Percentiles rank a stretch among this genome's conserved stretches.
These are phyloP conservation scores for Poronia punctata DNA, from an alignment of 495 filamentous ascomycete genomes.

Conservation along the genomic window DNA sequence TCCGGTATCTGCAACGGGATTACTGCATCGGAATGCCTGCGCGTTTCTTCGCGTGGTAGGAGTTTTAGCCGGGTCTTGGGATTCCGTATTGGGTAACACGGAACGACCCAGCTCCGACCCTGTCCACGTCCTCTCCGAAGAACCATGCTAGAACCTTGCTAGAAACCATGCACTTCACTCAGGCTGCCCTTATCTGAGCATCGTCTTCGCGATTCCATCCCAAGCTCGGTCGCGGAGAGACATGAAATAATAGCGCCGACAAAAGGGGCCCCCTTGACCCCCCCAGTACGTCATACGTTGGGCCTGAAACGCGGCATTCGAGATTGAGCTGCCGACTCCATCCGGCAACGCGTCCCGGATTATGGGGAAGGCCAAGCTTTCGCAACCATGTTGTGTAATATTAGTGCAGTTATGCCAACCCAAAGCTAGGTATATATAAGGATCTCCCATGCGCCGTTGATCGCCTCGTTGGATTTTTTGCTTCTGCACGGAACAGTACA, in stretches of 20 bases:
- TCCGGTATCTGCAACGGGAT: too few species aligned
- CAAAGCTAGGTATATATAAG: slow-evolving; percentile 1
- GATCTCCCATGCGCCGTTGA: background rate
- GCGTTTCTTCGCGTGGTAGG: too few species aligned
- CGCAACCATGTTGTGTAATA: background rate
- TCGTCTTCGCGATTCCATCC: background rate
- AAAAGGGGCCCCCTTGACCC: background rate
- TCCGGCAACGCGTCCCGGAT: background rate
- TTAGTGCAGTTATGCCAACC: background rate
- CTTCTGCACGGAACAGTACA: slow-evolving; percentile 1
- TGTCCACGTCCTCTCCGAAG: background rate
- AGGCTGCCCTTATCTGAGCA: too few species aligned
- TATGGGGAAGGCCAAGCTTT: slow-evolving; percentile 4
- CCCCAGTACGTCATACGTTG: slow-evolving; percentile 4
- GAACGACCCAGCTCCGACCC: slow-evolving; percentile 5
- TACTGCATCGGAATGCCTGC: too few species aligned
- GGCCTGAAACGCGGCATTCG: background rate
- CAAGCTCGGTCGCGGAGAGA: background rate
- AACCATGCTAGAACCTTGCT: too few species aligned
- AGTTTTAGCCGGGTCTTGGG: slow-evolving; percentile 6
- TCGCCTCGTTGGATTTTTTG: slow-evolving; percentile 4
- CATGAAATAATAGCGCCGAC: background rate
- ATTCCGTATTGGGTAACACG: slow-evolving; percentile 10
- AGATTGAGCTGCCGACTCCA: background rate
- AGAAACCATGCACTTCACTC: too few species aligned